Conservation (phyloP, 495 filamentous ascomycete species). For the Bathelium albidoporum region DNA sequence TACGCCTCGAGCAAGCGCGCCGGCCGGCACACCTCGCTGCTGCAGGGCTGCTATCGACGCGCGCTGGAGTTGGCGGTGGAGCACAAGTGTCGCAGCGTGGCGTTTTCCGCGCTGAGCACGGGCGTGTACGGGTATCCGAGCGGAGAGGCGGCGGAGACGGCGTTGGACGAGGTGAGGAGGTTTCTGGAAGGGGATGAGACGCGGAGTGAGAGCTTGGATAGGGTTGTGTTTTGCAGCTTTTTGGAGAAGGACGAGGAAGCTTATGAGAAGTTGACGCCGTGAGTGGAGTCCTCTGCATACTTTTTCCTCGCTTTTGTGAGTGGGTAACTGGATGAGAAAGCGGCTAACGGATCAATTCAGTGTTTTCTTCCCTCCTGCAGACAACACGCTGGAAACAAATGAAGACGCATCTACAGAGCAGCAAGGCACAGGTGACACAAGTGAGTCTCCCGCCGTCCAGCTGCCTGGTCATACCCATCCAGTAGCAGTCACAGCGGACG, state of each 20-base stretch:
- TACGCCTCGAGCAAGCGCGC: slow-evolving; percentile 41
- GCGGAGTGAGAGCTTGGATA: slow-evolving; percentile 51
- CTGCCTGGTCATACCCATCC: neutral
- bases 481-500: neutral
- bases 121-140: slow-evolving; percentile 86
- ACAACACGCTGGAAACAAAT: neutral
- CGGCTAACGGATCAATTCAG: slow-evolving; percentile 12
- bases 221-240: slow-evolving; percentile 75
- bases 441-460: neutral
- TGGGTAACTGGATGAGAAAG: too few species aligned
- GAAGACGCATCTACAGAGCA: neutral
- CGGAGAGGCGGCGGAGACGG: slow-evolving; percentile 55
- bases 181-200: slow-evolving; percentile 54
- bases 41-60: slow-evolving; percentile 64
- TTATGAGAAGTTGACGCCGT: slow-evolving; percentile 65
- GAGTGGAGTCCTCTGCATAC: slow-evolving; percentile 25
- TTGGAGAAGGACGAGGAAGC: slow-evolving; percentile 62
- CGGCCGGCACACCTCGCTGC: slow-evolving; percentile 37
- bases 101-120: slow-evolving; percentile 75
- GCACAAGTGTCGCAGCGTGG: slow-evolving; percentile 56
- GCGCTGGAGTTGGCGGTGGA: slow-evolving; percentile 62
- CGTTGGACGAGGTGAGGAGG: slow-evolving; percentile 54
- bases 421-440: neutral
- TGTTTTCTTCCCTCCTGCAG: slow-evolving; percentile 26
- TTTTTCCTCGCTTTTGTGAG: too few species aligned